phyloP scores from a whole-genome alignment of 805 yeast species.

The Metschnikowia proteae region DNA sequence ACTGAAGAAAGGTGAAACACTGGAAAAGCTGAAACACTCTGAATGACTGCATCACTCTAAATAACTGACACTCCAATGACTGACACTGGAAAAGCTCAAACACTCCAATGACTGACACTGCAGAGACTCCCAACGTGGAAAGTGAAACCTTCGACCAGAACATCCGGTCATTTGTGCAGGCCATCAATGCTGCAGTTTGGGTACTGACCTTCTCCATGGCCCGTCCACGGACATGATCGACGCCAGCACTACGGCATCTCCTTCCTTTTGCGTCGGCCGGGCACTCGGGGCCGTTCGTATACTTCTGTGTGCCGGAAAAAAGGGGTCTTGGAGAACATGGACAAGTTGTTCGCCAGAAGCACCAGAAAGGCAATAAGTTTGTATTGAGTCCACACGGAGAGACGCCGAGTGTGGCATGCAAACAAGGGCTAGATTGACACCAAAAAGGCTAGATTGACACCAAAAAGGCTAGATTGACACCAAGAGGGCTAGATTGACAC shows the following conservation, averaged over 20 bases:
- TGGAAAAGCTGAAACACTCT: too few species aligned
- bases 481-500: slow-evolving; percentile 6
- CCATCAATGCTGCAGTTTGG: slow-evolving; percentile 42
- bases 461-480: slow-evolving; percentile 22
- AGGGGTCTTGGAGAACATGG: slow-evolving; percentile 34
- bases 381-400: slow-evolving; percentile 19
- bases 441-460: slow-evolving; percentile 22
- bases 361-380: slow-evolving; percentile 19
- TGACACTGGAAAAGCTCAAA: too few species aligned
- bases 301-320: slow-evolving; percentile 36
- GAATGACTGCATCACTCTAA: too few species aligned
- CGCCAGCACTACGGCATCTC: slow-evolving; percentile 34
- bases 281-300: slow-evolving; percentile 35
- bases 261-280: slow-evolving; percentile 35
- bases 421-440: slow-evolving; percentile 19
- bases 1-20: too few species aligned
- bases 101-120: too few species aligned
- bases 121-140: slow-evolving; percentile 20
- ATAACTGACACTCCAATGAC: too few species aligned
- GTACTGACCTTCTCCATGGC: slow-evolving; percentile 38
- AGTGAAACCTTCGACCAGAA: slow-evolving; percentile 39
- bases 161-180: slow-evolving; percentile 38
- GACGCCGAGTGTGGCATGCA: slow-evolving; percentile 16
- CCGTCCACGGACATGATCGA: slow-evolving; percentile 32
- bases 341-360: slow-evolving; percentile 22